Evolutionary conservation across 176 grass and related monocot species (phyloP).

Genomic region (Panicum miliaceum): DNA sequence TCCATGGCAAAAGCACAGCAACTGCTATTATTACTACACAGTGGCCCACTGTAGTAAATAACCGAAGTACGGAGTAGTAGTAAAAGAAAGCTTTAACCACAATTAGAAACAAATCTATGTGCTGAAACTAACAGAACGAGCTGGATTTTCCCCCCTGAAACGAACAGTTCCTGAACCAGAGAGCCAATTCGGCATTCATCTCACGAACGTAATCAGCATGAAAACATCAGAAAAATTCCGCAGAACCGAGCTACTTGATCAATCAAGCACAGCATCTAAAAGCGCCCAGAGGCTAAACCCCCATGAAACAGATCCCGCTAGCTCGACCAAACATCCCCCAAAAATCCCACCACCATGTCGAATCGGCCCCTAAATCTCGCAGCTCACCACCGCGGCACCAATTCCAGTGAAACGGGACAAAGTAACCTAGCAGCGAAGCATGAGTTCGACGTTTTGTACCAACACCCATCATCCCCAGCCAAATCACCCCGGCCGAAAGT

Average conservation of each 20-base stretch:
- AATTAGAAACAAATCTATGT: conserved; percentile 2
- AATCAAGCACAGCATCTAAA: not conserved
- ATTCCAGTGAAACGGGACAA: not conserved
- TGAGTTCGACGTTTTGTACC: not conserved
- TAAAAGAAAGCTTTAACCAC: not conserved
- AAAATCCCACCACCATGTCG: not conserved
- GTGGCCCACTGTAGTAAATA: conserved; percentile 6
- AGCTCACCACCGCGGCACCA: not conserved
- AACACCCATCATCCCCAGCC: not conserved
- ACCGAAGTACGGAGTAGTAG: too few species aligned
- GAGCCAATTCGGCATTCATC: not conserved
- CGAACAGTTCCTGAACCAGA: not conserved
- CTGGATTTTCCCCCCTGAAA: not conserved
- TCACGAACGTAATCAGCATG: not conserved
- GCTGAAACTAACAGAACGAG: not conserved
- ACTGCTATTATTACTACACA: not conserved
- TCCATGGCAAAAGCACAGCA: not conserved
- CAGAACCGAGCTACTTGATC: not conserved
- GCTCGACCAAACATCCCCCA: not conserved
- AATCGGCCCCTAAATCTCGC: not conserved
- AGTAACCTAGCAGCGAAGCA: not conserved
- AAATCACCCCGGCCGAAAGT: not conserved
- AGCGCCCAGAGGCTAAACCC: not conserved
- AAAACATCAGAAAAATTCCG: not conserved
- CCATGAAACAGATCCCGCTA: not conserved